Conservation (phyloP, 352 stramenopile genomes). For the Phytopythium aichiense region DNA sequence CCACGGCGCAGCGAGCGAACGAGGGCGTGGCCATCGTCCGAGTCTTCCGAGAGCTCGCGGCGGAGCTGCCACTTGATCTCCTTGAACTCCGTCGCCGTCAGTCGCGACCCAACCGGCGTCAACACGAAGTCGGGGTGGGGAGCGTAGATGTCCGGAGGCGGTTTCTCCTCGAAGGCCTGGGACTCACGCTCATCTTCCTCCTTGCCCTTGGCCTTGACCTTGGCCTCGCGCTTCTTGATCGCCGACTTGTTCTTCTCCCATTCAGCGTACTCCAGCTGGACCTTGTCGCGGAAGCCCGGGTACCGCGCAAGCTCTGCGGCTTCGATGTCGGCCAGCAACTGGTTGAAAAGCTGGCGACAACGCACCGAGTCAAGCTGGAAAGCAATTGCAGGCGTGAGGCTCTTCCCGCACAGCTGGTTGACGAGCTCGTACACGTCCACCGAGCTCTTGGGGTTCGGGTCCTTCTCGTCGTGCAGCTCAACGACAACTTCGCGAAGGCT, state of each 20-base stretch:
- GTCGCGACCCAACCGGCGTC: conserved; percentile 89
- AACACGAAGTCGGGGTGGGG: conserved; percentile 98
- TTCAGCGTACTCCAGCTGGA: conserved; percentile 89
- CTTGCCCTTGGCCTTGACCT: conserved; percentile 92
- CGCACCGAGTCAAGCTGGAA: conserved; percentile 88
- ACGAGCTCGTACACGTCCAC: conserved; percentile 71
- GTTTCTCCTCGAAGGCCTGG: conserved; percentile 80
- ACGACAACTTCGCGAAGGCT: conserved; percentile 62
- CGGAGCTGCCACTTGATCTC: conserved; percentile 87
- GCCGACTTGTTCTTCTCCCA: conserved; percentile 86
- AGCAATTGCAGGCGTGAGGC: conserved; percentile 76
- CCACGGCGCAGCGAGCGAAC: conserved; percentile 91
- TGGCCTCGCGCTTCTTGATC: conserved; percentile 92
- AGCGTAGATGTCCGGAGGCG: conserved; percentile 91
- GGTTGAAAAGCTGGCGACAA: conserved; percentile 83
- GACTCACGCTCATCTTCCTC: conserved; percentile 78
- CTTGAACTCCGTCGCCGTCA: conserved; percentile 92
- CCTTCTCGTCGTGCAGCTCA: conserved; percentile 41
- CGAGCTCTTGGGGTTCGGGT: conserved; percentile 48
- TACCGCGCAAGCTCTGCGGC: conserved; percentile 68
- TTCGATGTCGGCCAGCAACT: conserved; percentile 71
- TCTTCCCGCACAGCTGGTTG: conserved; percentile 54
- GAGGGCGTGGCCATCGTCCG: conserved; percentile 74
- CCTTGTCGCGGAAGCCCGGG: conserved; percentile 91
- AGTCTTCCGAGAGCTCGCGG: conserved; percentile 76